Evolutionary conservation across 2,329 filamentous ascomycete genomes (phyloP).

Genomic region (Emmonsiellopsis sp.): DNA sequence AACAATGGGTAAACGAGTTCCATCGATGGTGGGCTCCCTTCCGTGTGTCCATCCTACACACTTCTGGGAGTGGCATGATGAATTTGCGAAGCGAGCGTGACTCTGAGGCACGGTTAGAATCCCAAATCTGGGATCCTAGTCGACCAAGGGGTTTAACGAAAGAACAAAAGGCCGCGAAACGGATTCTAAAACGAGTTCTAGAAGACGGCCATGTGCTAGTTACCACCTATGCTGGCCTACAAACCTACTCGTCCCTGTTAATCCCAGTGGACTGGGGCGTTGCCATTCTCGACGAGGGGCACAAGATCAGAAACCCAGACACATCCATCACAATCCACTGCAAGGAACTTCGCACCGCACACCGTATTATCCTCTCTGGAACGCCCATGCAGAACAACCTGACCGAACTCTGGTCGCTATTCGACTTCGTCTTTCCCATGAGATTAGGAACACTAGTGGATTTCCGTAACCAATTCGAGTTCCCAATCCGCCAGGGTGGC

Average conservation of each 20-base stretch:
- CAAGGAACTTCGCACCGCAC: slow-evolving; percentile 84
- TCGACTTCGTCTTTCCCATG: slow-evolving; percentile 97
- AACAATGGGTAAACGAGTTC: slow-evolving; percentile 98
- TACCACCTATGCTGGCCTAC: slow-evolving; percentile 92
- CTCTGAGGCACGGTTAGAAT: slow-evolving; percentile 55
- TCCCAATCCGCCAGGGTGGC: slow-evolving; percentile 84
- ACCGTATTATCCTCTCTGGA: slow-evolving; percentile 86
- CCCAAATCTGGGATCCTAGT: slow-evolving; percentile 43
- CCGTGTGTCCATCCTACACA: slow-evolving; percentile 87
- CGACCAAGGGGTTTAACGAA: slow-evolving; percentile 32
- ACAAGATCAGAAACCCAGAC: slow-evolving; percentile 96
- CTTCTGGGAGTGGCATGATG: slow-evolving; percentile 93
- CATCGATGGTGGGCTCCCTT: slow-evolving; percentile 99
- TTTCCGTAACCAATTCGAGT: slow-evolving; percentile 85
- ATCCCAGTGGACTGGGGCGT: slow-evolving; percentile 85
- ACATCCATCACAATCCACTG: slow-evolving; percentile 89
- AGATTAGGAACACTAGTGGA: slow-evolving; percentile 82
- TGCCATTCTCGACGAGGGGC: slow-evolving; percentile 89
- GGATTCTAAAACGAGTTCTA: slow-evolving; percentile 73
- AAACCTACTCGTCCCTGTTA: slow-evolving; percentile 77
- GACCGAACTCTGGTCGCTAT: slow-evolving; percentile 89
- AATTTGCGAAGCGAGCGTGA: slow-evolving; percentile 57
- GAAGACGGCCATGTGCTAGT: slow-evolving; percentile 85
- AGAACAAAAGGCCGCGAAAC: slow-evolving; percentile 61
- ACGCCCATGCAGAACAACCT: slow-evolving; percentile 98